A percentile compares a stretch with the other conserved stretches of the same genome.
phyloP scores from a whole-genome alignment of 225 moss, liverwort and hornwort genomes.

The Climacium dendroides region DNA sequence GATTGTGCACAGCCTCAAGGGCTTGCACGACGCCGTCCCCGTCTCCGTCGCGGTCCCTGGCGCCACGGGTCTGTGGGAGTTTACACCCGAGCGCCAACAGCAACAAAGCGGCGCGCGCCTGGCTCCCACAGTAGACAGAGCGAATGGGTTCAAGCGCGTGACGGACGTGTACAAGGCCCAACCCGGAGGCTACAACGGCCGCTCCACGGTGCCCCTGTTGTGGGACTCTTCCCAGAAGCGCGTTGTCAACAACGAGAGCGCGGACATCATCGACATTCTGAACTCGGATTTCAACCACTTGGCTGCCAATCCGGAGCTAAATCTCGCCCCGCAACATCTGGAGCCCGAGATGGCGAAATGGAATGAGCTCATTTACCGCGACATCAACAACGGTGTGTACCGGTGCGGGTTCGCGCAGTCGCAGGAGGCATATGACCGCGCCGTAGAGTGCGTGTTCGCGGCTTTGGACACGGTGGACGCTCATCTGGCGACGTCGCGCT shows the following conservation, averaged over 20 bases:
- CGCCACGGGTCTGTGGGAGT: constrained; percentile 80
- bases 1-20: constrained; percentile 85
- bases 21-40: constrained; percentile 56
- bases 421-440: constrained; percentile 62
- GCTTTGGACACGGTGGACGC: constrained; percentile 60
- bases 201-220: constrained; percentile 90
- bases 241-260: constrained; percentile 92
- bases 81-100: background rate
- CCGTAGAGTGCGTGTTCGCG: constrained; percentile 53
- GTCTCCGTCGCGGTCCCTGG: constrained; percentile 71
- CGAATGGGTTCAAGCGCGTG: constrained; percentile 51
- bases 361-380: constrained; percentile 63
- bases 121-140: constrained; percentile 45
- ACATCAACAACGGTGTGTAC: constrained; percentile 93
- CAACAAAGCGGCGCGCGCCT: background rate
- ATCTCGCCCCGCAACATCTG: constrained; percentile 46
- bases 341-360: constrained; percentile 44
- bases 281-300: constrained; percentile 83
- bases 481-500: constrained; percentile 64
- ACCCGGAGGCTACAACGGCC: constrained; percentile 68
- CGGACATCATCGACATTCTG: constrained; percentile 86
- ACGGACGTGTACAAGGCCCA: constrained; percentile 67
- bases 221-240: constrained; percentile 56
- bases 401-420: constrained; percentile 94
- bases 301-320: constrained; percentile 50